Base-by-base conservation (phyloP, 306 rosid genomes). In the Luffa acutangula region DNA sequence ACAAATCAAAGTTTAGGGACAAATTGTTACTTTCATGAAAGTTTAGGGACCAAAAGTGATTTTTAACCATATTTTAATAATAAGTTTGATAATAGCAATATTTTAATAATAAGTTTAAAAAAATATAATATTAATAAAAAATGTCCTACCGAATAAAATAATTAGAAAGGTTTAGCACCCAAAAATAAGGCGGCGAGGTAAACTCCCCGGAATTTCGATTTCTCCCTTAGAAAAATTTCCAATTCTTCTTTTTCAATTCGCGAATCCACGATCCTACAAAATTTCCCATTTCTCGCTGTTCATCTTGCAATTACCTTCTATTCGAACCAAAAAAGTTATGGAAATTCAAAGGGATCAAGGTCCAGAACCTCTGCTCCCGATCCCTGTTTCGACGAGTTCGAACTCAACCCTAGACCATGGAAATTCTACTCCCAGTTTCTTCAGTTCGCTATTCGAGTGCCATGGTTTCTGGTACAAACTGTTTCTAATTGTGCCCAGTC, bases 381-480 rank as follows among this genome's bases (percentile, higher is more conserved):
- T 79, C 18, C 77, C 83, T 9, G 67, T 80, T 34, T 48, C 84
- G 2, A 83, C 80, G 17, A 86, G 31, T 41, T 76, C 88, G 6
- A 83, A 78, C 78, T 86, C 85, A 36, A 83, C 78, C 36, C 25
- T 64, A 37, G 59, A 51, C 2, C 65, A 73, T 9, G 89, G 83
- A 1, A 51, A 59, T 83, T 87, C 90, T 39, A 81, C 58, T 39
- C 79, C 86, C 7, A 63, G 21, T 15, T 49, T 78, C 81, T 64
- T 78, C 81, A 82, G 83, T 10, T 86, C 94, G 87, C 77, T 90
- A 12, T 85, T 88, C 39, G 84, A 90, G 72, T 94, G 98, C 81
- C 97, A 89, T 76, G 91, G 93, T 36, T 80, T 86, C 45, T 86
- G 87, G 87, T 89, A 86, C 82, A 87, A 89, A 25, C 70, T 79